Evolutionary conservation across 1,284 basidiomycete genomes (phyloP).

Genomic region (Heimioporus retisporus): DNA sequence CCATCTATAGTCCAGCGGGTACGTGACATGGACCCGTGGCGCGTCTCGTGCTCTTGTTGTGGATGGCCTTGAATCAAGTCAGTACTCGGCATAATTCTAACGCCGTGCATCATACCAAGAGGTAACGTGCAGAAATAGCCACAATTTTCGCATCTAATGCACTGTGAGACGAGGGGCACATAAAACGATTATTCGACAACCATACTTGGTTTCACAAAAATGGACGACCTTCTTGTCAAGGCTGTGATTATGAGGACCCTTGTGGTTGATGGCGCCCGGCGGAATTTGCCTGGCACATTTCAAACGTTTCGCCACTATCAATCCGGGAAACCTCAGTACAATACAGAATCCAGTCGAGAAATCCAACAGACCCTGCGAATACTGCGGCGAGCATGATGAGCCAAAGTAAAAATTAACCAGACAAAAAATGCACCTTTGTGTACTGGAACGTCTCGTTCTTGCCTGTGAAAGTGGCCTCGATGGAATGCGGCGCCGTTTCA

Average conservation of each 20-base stretch:
- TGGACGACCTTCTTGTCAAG: constrained; percentile 52
- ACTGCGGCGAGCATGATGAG: constrained; percentile 21
- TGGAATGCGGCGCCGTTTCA: constrained; percentile 61
- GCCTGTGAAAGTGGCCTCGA: constrained; percentile 64
- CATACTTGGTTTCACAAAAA: constrained; percentile 59
- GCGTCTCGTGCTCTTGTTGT: constrained; percentile 67
- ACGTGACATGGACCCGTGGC: constrained; percentile 69
- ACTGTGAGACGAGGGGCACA: constrained; percentile 6
- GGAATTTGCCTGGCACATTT: constrained; percentile 60
- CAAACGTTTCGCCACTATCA: constrained; percentile 58
- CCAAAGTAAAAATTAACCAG: neutral
- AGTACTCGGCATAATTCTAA: neutral
- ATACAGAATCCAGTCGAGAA: too few species aligned
- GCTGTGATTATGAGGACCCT: constrained; percentile 59
- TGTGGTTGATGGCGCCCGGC: constrained; percentile 39
- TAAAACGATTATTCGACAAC: constrained; percentile 14
- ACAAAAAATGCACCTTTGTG: constrained; percentile 48
- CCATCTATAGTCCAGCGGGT: constrained; percentile 66
- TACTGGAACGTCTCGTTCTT: constrained; percentile 56
- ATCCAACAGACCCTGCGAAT: constrained; percentile 32
- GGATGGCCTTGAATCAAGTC: constrained; percentile 51
- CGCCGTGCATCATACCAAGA: constrained; percentile 47
- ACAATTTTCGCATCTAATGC: constrained; percentile 59
- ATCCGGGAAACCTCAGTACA: neutral
- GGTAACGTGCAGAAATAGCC: constrained; percentile 68